Evolutionary conservation across 176 grass and related monocot genomes (phyloP), one percentile per base, ranked within the genome.

Genomic region (Leersia perrieri): DNA sequence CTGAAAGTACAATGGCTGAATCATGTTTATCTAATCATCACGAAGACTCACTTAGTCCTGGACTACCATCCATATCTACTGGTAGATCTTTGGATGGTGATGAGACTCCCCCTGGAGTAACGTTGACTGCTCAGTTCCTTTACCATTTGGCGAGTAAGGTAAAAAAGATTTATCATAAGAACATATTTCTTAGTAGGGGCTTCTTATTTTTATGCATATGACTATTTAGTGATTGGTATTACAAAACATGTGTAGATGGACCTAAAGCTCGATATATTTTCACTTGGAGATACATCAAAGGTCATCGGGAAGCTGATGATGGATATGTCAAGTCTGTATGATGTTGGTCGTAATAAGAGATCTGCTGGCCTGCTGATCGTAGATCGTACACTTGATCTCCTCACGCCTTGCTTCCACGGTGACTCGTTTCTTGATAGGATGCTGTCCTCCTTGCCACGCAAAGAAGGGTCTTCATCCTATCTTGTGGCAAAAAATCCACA

Each of bases 291-390:
- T 80, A 98, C 96, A 74, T 98, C 96, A 49, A 95, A 89, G 77
- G 75, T 78, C n/a, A 87, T 98, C 76, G 96, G 96, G 73, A 98
- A 95, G 82, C 86, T 91, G 76, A 90, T 98, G 88, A 98, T 88
- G 86, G 92, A 98, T 83, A 98, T 98, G 96, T 98, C 92, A 69
- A 98, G 96, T 83, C 73, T 98, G 22, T 98, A 98, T 88, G 92
- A 98, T 61, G 96, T 98, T 72, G 87, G 90, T 39, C 84, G 95
- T 72, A 83, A 88, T 80, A 98, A 98, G 87, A 95, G 84, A 86
- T 93, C 96, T 76, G 88, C 90, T 84, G 96, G 92, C 84, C 84
- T 98, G 77, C 80, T 98, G 83, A 76, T 98, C 13, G 57, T 98
- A 81, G 96, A 98, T 71, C 96, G 90, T 58, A 98, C 96, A 57